Evolutionary conservation across 345 rosid genomes (phyloP).

Genomic region (Mercurialis annua): DNA sequence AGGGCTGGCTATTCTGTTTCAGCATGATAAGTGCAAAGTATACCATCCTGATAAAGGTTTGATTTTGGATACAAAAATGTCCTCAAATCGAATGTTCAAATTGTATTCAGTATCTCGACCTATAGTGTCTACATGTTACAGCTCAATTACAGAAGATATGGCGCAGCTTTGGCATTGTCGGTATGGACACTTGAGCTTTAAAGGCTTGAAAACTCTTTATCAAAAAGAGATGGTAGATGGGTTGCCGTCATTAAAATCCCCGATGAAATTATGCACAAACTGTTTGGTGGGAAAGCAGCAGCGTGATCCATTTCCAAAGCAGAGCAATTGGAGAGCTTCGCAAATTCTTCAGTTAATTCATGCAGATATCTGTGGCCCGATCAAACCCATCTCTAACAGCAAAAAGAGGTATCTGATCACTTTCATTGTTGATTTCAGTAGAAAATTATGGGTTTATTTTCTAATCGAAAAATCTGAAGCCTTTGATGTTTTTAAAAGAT

Average conservation of each 20-base stretch:
- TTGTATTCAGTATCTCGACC: not conserved
- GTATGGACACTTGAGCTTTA: conserved; percentile 3
- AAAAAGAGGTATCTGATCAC: not conserved
- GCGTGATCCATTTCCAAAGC: not conserved
- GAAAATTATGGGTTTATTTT: conserved; percentile 3
- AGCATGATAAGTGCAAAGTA: not conserved
- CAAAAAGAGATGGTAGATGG: not conserved
- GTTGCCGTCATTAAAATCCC: not conserved
- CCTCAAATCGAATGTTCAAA: not conserved
- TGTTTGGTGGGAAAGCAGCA: conserved; percentile 3
- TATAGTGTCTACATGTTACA: not conserved
- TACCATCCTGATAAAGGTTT: conserved; percentile 3
- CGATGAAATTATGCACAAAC: not conserved
- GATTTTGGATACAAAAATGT: conserved; percentile 7
- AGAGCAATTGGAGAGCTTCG: not conserved
- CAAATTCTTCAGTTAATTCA: not conserved
- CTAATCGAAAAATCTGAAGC: not conserved
- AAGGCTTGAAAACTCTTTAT: not conserved
- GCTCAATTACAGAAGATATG: not conserved
- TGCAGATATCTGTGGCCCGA: not conserved
- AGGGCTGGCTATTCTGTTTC: not conserved
- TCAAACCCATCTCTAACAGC: not conserved
- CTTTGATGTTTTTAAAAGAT: not conserved
- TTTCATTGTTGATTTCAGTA: not conserved
- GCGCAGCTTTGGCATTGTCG: not conserved